These are phyloP conservation scores for Mallotus nudiflorus DNA, from an alignment of 345 rosid genomes.

Conservation along the genomic window DNA sequence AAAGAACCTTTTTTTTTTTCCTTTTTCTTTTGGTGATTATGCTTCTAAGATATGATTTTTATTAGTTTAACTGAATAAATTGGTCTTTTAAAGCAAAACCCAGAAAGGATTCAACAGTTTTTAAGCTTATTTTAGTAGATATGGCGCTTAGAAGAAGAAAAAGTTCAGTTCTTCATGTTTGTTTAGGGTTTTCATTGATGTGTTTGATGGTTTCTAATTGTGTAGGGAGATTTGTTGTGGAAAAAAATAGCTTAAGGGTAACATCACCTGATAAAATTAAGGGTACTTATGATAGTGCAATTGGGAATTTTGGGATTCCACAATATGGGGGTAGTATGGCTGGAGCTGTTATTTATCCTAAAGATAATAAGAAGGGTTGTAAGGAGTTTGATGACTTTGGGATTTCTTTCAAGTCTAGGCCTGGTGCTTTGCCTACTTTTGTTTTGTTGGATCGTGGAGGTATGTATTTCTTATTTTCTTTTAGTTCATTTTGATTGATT, in stretches of 20 bases:
- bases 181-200: slow-evolving; percentile 42
- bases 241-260: slow-evolving; percentile 88
- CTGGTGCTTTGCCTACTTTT: slow-evolving; percentile 84
- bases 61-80: background rate
- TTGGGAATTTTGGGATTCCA: slow-evolving; percentile 98
- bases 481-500: background rate
- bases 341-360: slow-evolving; percentile 69
- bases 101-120: background rate
- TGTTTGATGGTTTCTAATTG: slow-evolving; percentile 20
- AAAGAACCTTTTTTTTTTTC: background rate
- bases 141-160: slow-evolving; percentile 18
- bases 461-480: slow-evolving; percentile 15
- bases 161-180: background rate
- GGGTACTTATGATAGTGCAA: slow-evolving; percentile 85
- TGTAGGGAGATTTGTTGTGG: slow-evolving; percentile 79
- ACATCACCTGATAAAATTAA: slow-evolving; percentile 89
- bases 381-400: slow-evolving; percentile 58
- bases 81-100: slow-evolving; percentile 17
- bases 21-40: background rate
- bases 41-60: slow-evolving; percentile 10
- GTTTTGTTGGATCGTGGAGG: slow-evolving; percentile 97
- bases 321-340: slow-evolving; percentile 99
- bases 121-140: background rate
- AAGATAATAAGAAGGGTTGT: slow-evolving; percentile 75
- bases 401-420: slow-evolving; percentile 63